phyloP scores from a whole-genome alignment of 2,329 filamentous ascomycete genomes.

The Hymenoscyphus albidus region DNA sequence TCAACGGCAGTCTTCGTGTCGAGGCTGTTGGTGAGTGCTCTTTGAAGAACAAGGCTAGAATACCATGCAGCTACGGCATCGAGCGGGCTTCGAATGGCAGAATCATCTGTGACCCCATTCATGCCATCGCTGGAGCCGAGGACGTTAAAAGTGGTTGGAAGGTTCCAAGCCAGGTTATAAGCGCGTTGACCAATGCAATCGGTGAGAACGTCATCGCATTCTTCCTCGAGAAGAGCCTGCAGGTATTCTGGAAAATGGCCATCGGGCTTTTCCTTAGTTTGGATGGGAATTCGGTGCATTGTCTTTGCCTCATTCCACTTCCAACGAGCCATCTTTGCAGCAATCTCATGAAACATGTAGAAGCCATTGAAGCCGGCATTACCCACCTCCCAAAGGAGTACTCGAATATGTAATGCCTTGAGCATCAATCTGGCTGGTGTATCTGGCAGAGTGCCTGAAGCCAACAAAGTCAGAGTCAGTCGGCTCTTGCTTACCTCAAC shows the following conservation, averaged over 20 bases:
- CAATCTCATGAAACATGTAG: slow-evolving; percentile 63
- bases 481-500: slow-evolving; percentile 84
- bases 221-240: slow-evolving; percentile 68
- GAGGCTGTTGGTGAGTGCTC: slow-evolving; percentile 62
- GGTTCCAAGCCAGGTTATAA: slow-evolving; percentile 87
- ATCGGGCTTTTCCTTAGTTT: slow-evolving; percentile 41
- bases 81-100: slow-evolving; percentile 77
- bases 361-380: slow-evolving; percentile 62
- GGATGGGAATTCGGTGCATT: slow-evolving; percentile 49
- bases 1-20: slow-evolving; percentile 48
- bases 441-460: slow-evolving; percentile 79
- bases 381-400: slow-evolving; percentile 76
- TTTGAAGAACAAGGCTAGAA: slow-evolving; percentile 70
- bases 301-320: slow-evolving; percentile 80
- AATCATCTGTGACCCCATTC: slow-evolving; percentile 80
- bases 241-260: slow-evolving; percentile 75
- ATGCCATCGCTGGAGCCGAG: slow-evolving; percentile 65
- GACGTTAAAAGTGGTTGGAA: slow-evolving; percentile 65
- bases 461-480: slow-evolving; percentile 79
- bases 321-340: slow-evolving; percentile 67
- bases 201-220: slow-evolving; percentile 78
- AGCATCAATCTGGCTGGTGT: slow-evolving; percentile 83
- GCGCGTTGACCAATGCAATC: slow-evolving; percentile 76
- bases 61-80: slow-evolving; percentile 92
- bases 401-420: slow-evolving; percentile 85